Evolutionary conservation across 257 asterid species (phyloP).

Genomic region (Verbena officinalis): DNA sequence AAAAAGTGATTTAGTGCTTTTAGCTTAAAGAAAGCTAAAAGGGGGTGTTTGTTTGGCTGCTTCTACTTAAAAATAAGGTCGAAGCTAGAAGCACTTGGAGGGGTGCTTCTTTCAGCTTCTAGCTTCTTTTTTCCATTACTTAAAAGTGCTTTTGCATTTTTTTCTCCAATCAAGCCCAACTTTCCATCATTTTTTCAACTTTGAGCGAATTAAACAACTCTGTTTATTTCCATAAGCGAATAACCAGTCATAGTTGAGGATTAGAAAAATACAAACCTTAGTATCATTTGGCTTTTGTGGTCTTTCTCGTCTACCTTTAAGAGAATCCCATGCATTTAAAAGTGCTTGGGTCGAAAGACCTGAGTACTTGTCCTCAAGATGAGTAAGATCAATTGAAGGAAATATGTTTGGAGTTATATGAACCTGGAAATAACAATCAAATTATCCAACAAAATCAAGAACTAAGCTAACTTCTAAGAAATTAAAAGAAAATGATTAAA

Average conservation of each 20-base stretch:
- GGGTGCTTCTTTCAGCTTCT: too few species aligned
- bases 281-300: constrained; percentile 45
- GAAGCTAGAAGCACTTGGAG: too few species aligned
- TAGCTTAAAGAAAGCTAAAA: too few species aligned
- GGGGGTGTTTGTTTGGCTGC: too few species aligned
- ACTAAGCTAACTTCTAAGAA: not conserved
- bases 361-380: constrained; percentile 75
- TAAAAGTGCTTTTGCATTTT: too few species aligned
- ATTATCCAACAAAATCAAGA: constrained; percentile 21
- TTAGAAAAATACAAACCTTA: constrained; percentile 24
- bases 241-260: not conserved
- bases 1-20: too few species aligned
- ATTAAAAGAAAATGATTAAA: not conserved
- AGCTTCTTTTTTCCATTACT: too few species aligned
- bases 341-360: constrained; percentile 85
- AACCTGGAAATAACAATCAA: constrained; percentile 43
- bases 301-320: constrained; percentile 54
- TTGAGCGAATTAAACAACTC: too few species aligned
- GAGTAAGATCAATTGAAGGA: constrained; percentile 62
- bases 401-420: constrained; percentile 55
- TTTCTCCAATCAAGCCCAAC: too few species aligned
- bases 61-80: too few species aligned
- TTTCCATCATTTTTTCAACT: too few species aligned
- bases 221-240: not conserved
- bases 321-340: constrained; percentile 75